Base-by-base conservation (phyloP, 495 filamentous ascomycete genomes). In the Viridothelium virens region DNA sequence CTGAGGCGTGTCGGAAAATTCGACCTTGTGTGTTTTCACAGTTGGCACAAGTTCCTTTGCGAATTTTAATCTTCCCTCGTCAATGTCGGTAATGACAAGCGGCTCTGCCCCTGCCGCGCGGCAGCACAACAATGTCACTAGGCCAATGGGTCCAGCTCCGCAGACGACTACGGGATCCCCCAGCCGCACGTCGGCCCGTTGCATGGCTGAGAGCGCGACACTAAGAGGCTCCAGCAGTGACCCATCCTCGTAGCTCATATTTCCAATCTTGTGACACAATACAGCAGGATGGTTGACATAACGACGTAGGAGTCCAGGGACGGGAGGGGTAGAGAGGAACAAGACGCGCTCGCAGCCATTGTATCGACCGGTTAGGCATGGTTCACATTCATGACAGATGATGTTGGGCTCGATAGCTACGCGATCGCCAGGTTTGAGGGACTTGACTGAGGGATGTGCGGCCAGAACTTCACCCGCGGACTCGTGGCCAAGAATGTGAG, bases 401-500 rank as follows among this genome's bases (percentile, higher is more conserved):
- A 96, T 84, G 75, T 93, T 93, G 56, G 92, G 92, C 78, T 96
- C 92, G 73, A 96, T 84, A 62, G 92, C 91, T 61, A 96, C 89
- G 64, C 91, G 88, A 77, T 96, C 92, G 72, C 92, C 91, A 31
- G 86, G 81, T 72, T 89, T 84, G 72, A 95, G 83, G 69, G 78
- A 76, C 31, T 80, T 91, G 56, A 96, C 91, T 11, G 84, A 87
- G 65, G 91, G 85, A 67, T 92, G 91, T 48, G 87, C 88, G 7
- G 91, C 88, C 68, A 96, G 81, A 63, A 96, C 77, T 71, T 90
- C 85, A 66, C 91, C 92, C 38, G 91, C 89, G 53, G 92, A 95
- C 79, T 96, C 92, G 81, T 96, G 92, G 68, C 92, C 92, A 38
- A 97, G 87, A 72, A 96, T 89, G 73, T 96, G 92, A 74, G 90